phyloP scores from a whole-genome alignment of 164 flowering plant species.

The Nelumbo lutea region DNA sequence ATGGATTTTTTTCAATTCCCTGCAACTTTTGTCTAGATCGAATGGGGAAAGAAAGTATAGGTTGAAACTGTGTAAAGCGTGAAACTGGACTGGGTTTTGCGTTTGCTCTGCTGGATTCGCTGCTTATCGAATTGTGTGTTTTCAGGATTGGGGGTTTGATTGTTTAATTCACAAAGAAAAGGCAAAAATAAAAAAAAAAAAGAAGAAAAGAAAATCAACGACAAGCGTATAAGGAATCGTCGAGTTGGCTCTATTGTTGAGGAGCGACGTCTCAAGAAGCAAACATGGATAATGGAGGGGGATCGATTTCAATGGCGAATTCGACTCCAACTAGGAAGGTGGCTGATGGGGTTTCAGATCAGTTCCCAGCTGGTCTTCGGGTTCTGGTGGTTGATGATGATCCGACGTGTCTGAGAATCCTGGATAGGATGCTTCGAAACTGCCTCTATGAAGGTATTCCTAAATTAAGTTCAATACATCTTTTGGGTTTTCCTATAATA shows the following conservation, averaged over 20 bases:
- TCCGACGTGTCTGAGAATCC: conserved; percentile 61
- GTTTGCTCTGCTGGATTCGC: too few species aligned
- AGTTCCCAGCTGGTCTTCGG: conserved; percentile 66
- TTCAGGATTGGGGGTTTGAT: not conserved
- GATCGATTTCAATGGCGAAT: conserved; percentile 28
- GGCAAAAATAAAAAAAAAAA: not conserved
- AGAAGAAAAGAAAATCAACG: not conserved
- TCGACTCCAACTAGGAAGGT: conserved; percentile 30
- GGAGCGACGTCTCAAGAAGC: not conserved
- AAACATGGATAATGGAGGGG: not conserved
- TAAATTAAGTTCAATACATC: not conserved
- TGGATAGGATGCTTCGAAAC: conserved; percentile 60
- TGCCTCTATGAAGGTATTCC: conserved; percentile 59
- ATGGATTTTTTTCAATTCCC: not conserved
- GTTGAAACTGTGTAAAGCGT: not conserved
- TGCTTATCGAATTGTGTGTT: not conserved
- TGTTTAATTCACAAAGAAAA: not conserved
- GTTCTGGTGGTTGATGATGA: conserved; percentile 85
- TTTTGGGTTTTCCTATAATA: not conserved
- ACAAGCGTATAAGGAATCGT: not conserved
- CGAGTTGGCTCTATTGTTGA: not conserved
- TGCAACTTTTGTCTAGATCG: not conserved
- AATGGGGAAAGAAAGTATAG: not conserved
- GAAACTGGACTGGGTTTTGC: not conserved
- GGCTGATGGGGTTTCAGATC: conserved; percentile 37